phyloP scores from a whole-genome alignment of 1,284 basidiomycete species.

The Trametes sp. region DNA sequence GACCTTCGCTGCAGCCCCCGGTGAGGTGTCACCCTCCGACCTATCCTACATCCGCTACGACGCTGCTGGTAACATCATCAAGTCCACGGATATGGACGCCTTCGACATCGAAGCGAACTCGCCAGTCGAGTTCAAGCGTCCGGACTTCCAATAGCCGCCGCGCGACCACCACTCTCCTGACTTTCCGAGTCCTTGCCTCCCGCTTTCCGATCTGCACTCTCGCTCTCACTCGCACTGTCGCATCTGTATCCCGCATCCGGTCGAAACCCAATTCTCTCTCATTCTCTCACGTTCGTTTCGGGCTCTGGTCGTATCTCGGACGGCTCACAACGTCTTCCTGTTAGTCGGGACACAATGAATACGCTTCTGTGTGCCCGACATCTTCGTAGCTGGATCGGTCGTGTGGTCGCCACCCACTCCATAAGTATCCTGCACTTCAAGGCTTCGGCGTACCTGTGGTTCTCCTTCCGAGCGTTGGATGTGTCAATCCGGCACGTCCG shows the following conservation, averaged over 20 bases:
- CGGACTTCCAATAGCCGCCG: constrained; percentile 20
- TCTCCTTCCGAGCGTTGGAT: neutral
- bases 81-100: constrained; percentile 41
- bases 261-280: neutral
- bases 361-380: neutral
- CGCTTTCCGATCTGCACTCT: neutral
- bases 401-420: neutral
- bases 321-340: neutral
- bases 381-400: neutral
- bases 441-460: neutral
- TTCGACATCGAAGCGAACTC: constrained; percentile 65
- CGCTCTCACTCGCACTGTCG: neutral
- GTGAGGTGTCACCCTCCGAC: constrained; percentile 43
- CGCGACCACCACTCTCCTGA: neutral
- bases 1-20: constrained; percentile 54
- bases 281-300: neutral
- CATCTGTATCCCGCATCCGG: neutral
- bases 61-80: constrained; percentile 54
- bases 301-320: neutral
- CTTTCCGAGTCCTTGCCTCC: neutral
- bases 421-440: neutral
- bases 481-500: constrained; percentile 11
- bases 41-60: constrained; percentile 56
- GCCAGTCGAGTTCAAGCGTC: constrained; percentile 70
- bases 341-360: neutral